phyloP scores from a whole-genome alignment of 495 filamentous ascomycete genomes.

The Aspergillus wentii region DNA sequence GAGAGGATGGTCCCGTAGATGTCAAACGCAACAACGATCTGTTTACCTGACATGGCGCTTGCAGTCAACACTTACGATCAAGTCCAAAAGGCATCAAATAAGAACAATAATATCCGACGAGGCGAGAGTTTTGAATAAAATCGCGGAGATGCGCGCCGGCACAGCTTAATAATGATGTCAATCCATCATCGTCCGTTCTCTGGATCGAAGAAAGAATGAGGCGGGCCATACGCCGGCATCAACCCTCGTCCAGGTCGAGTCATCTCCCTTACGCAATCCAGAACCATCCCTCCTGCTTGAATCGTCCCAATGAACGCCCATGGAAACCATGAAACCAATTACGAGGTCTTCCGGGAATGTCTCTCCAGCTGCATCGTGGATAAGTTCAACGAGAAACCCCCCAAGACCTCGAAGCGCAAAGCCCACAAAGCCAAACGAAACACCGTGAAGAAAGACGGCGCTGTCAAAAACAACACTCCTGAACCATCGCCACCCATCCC shows the following conservation, averaged over 20 bases:
- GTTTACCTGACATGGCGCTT: conserved; percentile 1
- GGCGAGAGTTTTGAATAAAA: neutral
- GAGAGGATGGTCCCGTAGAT: conserved; percentile 71
- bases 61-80: no score
- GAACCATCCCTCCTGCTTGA: no score
- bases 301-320: conserved; percentile 26
- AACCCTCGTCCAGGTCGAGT: no score
- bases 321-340: conserved; percentile 46
- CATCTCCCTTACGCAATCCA: no score
- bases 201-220: no score
- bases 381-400: conserved; percentile 39
- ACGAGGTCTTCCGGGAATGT: conserved; percentile 66
- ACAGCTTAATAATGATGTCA: conserved; percentile 4
- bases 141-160: neutral
- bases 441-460: neutral
- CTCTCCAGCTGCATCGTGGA: conserved; percentile 53
- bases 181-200: neutral
- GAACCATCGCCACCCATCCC: no score
- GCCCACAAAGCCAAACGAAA: conserved; percentile 31
- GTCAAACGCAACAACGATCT: conserved; percentile 62
- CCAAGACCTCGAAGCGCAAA: conserved; percentile 39
- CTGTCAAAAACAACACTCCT: conserved; percentile 1
- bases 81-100: no score
- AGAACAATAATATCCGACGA: no score
- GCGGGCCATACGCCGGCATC: no score